phyloP scores from a whole-genome alignment of 2,329 filamentous ascomycete species.

The Periconia sp. region DNA sequence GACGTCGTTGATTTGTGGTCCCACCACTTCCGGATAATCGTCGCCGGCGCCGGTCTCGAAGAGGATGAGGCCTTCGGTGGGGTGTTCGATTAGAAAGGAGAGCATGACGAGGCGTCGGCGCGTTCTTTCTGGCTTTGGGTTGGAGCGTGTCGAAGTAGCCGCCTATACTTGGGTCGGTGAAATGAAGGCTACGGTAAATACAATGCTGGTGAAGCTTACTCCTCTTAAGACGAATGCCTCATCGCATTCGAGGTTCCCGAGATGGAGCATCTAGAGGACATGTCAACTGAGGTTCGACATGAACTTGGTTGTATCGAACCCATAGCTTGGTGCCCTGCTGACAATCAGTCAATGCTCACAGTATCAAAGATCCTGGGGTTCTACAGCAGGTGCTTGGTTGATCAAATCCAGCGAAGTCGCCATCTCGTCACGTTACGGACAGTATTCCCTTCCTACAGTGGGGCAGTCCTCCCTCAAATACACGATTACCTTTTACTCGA shows the following conservation, averaged over 20 bases:
- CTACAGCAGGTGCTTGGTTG: conserved; percentile 13
- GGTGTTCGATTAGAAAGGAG: conserved; percentile 33
- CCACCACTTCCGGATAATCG: conserved; percentile 37
- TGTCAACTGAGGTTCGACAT: not conserved
- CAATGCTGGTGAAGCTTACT: too few relatives aligned
- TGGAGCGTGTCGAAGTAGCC: conserved; percentile 33
- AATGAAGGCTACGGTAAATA: too few relatives aligned
- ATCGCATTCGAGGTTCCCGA: conserved; percentile 44
- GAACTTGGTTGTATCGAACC: conserved; percentile 19
- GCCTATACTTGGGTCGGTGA: conserved; percentile 13
- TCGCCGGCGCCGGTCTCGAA: conserved; percentile 44
- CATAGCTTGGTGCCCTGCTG: conserved; percentile 46
- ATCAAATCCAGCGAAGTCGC: conserved; percentile 11
- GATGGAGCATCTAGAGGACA: conserved; percentile 33
- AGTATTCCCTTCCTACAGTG: too few relatives aligned
- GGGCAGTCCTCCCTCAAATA: too few relatives aligned
- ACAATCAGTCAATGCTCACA: too few relatives aligned
- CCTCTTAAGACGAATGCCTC: conserved; percentile 40
- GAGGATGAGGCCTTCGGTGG: conserved; percentile 43
- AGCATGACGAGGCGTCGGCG: conserved; percentile 41
- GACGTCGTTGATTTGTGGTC: conserved; percentile 38
- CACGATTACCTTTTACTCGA: too few relatives aligned
- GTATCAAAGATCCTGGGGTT: too few relatives aligned
- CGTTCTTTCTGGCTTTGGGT: conserved; percentile 27
- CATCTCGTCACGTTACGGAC: conserved; percentile 1